phyloP scores from a whole-genome alignment of 139 green algal species.

The Asterochloris erici region DNA sequence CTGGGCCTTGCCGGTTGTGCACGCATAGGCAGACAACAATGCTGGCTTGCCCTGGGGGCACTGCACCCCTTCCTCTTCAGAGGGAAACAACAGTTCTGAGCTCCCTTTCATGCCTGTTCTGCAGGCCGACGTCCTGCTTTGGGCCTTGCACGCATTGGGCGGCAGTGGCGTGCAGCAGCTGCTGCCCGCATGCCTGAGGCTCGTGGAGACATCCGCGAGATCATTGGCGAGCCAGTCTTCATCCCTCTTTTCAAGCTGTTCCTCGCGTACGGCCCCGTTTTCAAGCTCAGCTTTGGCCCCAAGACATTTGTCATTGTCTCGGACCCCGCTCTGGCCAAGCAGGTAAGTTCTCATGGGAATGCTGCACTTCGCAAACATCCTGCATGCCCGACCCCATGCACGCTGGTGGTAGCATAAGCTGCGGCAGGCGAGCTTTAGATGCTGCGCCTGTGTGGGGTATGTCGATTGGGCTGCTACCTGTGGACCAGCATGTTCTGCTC shows the following conservation, averaged over 20 bases:
- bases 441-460: too few species aligned
- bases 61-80: too few species aligned
- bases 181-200: slow-evolving; percentile 71
- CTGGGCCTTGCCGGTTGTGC: too few species aligned
- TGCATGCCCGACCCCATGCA: too few species aligned
- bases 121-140: slow-evolving; percentile 54
- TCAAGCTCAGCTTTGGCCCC: slow-evolving; percentile 91
- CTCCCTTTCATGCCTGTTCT: neutral
- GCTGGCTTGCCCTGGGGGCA: too few species aligned
- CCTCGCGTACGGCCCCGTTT: slow-evolving; percentile 60
- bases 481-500: too few species aligned
- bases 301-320: slow-evolving; percentile 95
- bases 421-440: too few species aligned
- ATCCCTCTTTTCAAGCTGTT: slow-evolving; percentile 92
- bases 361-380: too few species aligned
- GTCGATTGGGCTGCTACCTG: too few species aligned
- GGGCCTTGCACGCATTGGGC: slow-evolving; percentile 62
- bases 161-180: slow-evolving; percentile 50
- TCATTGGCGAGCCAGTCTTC: slow-evolving; percentile 95
- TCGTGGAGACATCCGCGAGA: slow-evolving; percentile 82
- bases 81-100: neutral
- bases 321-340: slow-evolving; percentile 74
- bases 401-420: too few species aligned
- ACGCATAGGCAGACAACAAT: too few species aligned
- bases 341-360: slow-evolving; percentile 25